Evolutionary conservation across 2,329 filamentous ascomycete species (phyloP), one percentile per base, ranked within the genome.

Genomic region (Sporothrix globosa): DNA sequence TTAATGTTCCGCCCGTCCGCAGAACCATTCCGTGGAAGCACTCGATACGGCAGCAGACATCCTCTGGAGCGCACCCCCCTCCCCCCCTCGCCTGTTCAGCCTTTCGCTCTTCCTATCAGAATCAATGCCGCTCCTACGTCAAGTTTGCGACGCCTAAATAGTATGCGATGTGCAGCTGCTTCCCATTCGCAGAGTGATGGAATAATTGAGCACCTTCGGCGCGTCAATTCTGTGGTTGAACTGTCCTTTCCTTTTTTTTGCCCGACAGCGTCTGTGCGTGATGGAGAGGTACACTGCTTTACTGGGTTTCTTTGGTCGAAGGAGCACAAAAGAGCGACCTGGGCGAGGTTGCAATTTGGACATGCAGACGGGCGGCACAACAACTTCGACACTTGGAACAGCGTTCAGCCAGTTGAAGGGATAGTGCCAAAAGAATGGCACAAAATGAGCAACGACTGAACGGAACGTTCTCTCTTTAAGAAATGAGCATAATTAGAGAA

Each of bases 91-190:
- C 17, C 54, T 19, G 14, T 58, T 58, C 54, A n/a, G 27, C 14
- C 54, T 58, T 9, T 58, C 27, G 54, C 54, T 58, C 27, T 27
- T 27, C 27, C 27, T 39, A 58, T 58, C 27, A 17, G 4, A 60
- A 11, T 60, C 56, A 41, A 41, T 60, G 56, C 56, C 56, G 56
- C 56, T 39, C 56, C 56, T 60, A 41, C 56, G 6, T 21, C 52
- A 0, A 14, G 24, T 14, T n/a, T 10, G 17, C 41, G 53, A 4
- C 30, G 54, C 17, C 54, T 58, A 41, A 41, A 41, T 58, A 21
- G 56, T 13, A 17, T 48, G 44, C 5, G 2, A 39, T 39, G 27
- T 53, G n/a, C n/a, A 24, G 19, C 2, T 58, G 5, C 3, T n/a
- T 11, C n/a, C 14, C 34, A 4, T 6, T 13, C 2, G 21, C 5